Conservation (phyloP, 169 alveolate species). For the Nephromyces sp. region DNA sequence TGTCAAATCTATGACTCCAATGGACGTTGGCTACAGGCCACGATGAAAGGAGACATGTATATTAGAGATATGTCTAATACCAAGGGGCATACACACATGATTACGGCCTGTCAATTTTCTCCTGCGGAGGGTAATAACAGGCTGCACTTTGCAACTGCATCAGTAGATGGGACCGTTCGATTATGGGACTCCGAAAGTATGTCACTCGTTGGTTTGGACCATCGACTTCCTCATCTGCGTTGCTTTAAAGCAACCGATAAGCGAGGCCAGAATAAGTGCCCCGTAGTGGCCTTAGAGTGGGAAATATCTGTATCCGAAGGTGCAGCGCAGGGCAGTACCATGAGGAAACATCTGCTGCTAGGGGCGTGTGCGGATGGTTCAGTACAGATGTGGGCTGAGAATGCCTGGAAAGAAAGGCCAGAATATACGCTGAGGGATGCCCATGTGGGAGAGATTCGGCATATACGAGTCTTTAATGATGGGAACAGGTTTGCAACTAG, state of each 20-base stretch:
- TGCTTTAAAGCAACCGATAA: conserved; percentile 28
- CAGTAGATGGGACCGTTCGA: conserved; percentile 27
- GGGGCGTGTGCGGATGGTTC: conserved; percentile 32
- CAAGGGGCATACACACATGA: conserved; percentile 35
- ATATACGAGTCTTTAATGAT: background rate
- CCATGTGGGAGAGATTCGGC: background rate
- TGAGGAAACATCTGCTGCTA: conserved; percentile 13
- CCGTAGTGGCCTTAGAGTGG: too few relatives aligned
- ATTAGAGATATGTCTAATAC: conserved; percentile 16
- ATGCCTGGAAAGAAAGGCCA: conserved; percentile 3
- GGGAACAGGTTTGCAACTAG: conserved; percentile 12
- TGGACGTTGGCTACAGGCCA: conserved; percentile 2
- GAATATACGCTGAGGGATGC: conserved; percentile 2
- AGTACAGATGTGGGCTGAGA: conserved; percentile 27
- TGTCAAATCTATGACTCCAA: conserved; percentile 1
- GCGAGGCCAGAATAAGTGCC: conserved; percentile 18
- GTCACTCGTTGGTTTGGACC: conserved; percentile 15
- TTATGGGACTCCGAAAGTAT: conserved; percentile 25
- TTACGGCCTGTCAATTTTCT: conserved; percentile 11
- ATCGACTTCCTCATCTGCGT: conserved; percentile 6
- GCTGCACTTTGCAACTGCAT: background rate
- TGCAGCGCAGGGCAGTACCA: conserved; percentile 7
- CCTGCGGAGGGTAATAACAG: conserved; percentile 1
- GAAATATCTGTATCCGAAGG: too few relatives aligned
- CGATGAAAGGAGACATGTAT: conserved; percentile 32